phyloP scores from a whole-genome alignment of 805 yeast species.

The Priceomyces melissophilus region DNA sequence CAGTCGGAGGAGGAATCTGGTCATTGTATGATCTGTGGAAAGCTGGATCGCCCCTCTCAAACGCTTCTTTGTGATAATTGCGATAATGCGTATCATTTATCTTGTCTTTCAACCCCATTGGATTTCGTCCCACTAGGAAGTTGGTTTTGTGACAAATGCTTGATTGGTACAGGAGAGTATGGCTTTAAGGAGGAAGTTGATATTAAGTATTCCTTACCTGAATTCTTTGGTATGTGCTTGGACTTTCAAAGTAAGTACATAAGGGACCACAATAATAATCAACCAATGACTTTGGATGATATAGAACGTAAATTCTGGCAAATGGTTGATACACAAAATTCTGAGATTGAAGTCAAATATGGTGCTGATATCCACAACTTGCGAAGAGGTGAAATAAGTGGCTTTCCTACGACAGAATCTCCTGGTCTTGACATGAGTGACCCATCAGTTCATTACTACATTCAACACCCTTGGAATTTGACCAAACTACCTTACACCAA shows the following conservation, averaged over 20 bases:
- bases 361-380: conserved; percentile 83
- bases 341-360: conserved; percentile 61
- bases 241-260: conserved; percentile 46
- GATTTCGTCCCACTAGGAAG: conserved; percentile 49
- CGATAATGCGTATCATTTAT: conserved; percentile 61
- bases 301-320: conserved; percentile 72
- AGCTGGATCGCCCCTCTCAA: conserved; percentile 39
- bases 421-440: conserved; percentile 17
- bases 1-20: conserved; percentile 32
- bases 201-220: conserved; percentile 49
- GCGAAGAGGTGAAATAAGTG: conserved; percentile 63
- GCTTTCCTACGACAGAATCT: conserved; percentile 56
- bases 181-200: conserved; percentile 74
- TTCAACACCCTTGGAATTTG: conserved; percentile 70
- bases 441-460: conserved; percentile 29
- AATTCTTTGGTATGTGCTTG: conserved; percentile 57
- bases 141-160: conserved; percentile 83
- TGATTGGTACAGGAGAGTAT: conserved; percentile 83
- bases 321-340: conserved; percentile 35
- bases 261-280: conserved; percentile 22
- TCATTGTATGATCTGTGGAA: conserved; percentile 48
- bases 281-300: conserved; percentile 36
- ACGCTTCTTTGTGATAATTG: conserved; percentile 73
- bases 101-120: conserved; percentile 62
- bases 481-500: conserved; percentile 66